phyloP scores from a whole-genome alignment of 2,329 filamentous ascomycete species.

The Bipolaris sorokiniana region DNA sequence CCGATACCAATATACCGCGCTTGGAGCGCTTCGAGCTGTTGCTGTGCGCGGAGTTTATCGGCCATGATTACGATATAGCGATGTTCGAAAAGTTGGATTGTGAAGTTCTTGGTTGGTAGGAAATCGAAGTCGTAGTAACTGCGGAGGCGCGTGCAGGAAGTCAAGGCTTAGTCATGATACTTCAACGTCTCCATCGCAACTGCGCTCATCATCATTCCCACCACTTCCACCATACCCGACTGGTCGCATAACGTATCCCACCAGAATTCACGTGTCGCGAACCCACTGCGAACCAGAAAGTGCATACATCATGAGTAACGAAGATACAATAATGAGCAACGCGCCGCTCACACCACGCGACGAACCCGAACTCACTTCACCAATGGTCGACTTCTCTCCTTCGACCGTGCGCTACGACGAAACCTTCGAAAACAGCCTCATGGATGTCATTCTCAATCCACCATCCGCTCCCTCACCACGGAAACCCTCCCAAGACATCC shows the following conservation, averaged over 20 bases:
- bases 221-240: not conserved
- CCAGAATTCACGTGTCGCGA: slow-evolving; percentile 1
- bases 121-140: slow-evolving; percentile 10
- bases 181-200: slow-evolving; percentile 6
- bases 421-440: slow-evolving; percentile 54
- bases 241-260: not conserved
- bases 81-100: not conserved
- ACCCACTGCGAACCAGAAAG: not conserved
- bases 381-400: slow-evolving; percentile 51
- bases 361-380: slow-evolving; percentile 37
- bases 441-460: slow-evolving; percentile 48
- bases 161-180: slow-evolving; percentile 12
- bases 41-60: slow-evolving; percentile 96
- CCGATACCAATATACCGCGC: slow-evolving; percentile 95
- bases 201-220: not conserved
- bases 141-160: slow-evolving; percentile 15
- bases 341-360: slow-evolving; percentile 44
- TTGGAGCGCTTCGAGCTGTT: slow-evolving; percentile 96
- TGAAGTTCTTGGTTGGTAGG: slow-evolving; percentile 2
- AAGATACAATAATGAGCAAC: slow-evolving; percentile 34
- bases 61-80: slow-evolving; percentile 60
- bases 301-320: slow-evolving; percentile 22
- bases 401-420: slow-evolving; percentile 53
- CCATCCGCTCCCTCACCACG: slow-evolving; percentile 31
- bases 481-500: slow-evolving; percentile 26